A percentile compares a stretch with the other conserved stretches of the same genome.
These are phyloP conservation scores for Huntiella abstrusa DNA, from an alignment of 2,329 filamentous ascomycete genomes.

Conservation along the genomic window DNA sequence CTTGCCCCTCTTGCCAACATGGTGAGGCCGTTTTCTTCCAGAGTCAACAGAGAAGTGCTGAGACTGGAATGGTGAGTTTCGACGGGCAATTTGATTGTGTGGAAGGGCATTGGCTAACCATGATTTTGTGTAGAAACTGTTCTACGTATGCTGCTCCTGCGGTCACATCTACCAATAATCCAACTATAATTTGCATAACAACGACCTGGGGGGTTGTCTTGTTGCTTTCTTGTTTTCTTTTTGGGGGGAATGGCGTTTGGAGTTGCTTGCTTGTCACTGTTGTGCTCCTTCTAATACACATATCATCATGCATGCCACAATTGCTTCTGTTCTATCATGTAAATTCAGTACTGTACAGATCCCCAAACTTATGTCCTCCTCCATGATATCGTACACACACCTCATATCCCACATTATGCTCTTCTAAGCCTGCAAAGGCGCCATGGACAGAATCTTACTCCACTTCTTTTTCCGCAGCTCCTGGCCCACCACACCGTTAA, in stretches of 20 bases:
- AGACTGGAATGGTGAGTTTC: constrained; percentile 84
- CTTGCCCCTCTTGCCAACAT: constrained; percentile 69
- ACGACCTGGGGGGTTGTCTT: too few relatives aligned
- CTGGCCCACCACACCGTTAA: constrained; percentile 79
- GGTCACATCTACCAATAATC: constrained; percentile 60
- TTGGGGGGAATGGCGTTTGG: too few relatives aligned
- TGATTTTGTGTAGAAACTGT: constrained; percentile 49
- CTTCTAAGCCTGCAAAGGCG: constrained; percentile 44
- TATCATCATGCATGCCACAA: too few relatives aligned
- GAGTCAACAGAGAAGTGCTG: constrained; percentile 87
- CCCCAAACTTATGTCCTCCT: background rate
- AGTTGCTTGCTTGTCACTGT: too few relatives aligned
- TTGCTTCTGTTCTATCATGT: too few relatives aligned
- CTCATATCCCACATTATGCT: background rate
- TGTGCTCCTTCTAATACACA: too few relatives aligned
- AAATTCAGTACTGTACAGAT: too few relatives aligned
- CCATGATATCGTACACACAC: background rate
- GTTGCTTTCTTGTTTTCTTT: too few relatives aligned
- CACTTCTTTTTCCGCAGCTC: constrained; percentile 86
- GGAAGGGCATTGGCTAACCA: background rate
- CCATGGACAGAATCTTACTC: constrained; percentile 95
- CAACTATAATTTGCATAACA: too few relatives aligned
- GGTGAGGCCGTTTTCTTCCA: constrained; percentile 96
- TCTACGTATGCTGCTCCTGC: constrained; percentile 87
- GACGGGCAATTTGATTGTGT: background rate